Percentiles rank a stretch among this genome's conserved stretches.
These are phyloP conservation scores for Fusarium subtropicale DNA, from an alignment of 2,329 filamentous ascomycete species.

Conservation along the genomic window DNA sequence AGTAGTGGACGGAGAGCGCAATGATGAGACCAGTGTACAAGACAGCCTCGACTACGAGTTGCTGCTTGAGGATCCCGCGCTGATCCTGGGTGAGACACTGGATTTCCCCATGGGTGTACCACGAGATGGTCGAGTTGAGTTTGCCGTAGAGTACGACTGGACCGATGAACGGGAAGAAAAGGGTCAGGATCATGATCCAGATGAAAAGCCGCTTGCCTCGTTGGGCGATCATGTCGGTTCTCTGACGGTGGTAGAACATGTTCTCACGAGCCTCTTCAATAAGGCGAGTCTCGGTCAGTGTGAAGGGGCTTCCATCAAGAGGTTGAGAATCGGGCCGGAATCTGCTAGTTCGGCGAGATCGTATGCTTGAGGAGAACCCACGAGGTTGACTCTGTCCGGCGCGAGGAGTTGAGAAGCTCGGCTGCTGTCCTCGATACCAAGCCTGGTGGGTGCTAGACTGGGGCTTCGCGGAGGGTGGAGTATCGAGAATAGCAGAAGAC, in stretches of 20 bases:
- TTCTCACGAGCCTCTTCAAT: conserved; percentile 50
- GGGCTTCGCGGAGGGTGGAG: conserved; percentile 25
- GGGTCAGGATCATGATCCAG: conserved; percentile 53
- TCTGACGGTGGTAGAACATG: conserved; percentile 47
- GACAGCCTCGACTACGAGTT: conserved; percentile 54
- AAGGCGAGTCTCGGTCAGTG: conserved; percentile 48
- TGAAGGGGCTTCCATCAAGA: conserved; percentile 44
- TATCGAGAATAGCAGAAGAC: conserved; percentile 44
- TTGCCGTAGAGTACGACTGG: conserved; percentile 58
- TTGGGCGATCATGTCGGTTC: conserved; percentile 45
- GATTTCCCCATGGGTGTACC: conserved; percentile 62
- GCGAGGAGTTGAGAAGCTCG: conserved; percentile 14
- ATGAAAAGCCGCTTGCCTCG: conserved; percentile 55
- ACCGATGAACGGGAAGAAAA: conserved; percentile 61
- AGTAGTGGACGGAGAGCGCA: conserved; percentile 50
- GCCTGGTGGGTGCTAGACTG: conserved; percentile 13
- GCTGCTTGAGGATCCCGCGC: conserved; percentile 49
- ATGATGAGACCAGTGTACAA: conserved; percentile 51
- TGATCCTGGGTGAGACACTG: conserved; percentile 52
- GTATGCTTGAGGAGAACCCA: conserved; percentile 43
- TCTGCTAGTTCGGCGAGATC: conserved; percentile 25
- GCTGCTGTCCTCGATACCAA: conserved; percentile 28
- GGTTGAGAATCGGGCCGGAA: conserved; percentile 9
- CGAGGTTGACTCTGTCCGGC: conserved; percentile 36
- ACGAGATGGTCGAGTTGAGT: conserved; percentile 60